Evolutionary conservation across 352 stramenopile species (phyloP).

Genomic region (Globisporangium recalcitrans): DNA sequence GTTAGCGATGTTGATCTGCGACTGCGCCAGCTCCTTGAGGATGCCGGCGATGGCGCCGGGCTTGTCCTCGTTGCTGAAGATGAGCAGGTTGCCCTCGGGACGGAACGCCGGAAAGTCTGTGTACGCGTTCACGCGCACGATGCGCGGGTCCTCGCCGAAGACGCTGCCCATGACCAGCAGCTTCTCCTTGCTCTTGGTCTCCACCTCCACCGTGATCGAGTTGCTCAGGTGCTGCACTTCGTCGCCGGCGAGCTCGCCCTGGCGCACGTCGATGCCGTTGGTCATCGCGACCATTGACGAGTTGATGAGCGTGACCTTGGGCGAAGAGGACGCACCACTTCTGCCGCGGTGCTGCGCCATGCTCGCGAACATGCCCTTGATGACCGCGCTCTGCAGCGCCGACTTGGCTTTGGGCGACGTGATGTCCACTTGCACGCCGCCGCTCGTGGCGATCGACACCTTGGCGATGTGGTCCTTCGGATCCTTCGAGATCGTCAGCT

Average conservation of each 20-base stretch:
- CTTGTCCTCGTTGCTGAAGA: constrained; percentile 83
- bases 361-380: constrained; percentile 71
- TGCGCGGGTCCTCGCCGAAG: constrained; percentile 74
- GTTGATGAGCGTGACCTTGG: constrained; percentile 58
- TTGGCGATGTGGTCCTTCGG: constrained; percentile 62
- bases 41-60: constrained; percentile 74
- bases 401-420: constrained; percentile 67
- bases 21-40: constrained; percentile 54
- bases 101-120: constrained; percentile 82
- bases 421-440: constrained; percentile 71
- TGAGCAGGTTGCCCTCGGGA: constrained; percentile 66
- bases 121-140: constrained; percentile 81
- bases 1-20: constrained; percentile 84
- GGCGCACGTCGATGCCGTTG: constrained; percentile 72
- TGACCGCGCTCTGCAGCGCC: constrained; percentile 61
- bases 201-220: constrained; percentile 62
- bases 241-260: constrained; percentile 45
- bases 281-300: constrained; percentile 63
- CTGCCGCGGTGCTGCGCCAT: constrained; percentile 33
- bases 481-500: constrained; percentile 57
- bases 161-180: constrained; percentile 74
- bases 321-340: neutral
- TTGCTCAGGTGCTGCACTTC: constrained; percentile 72
- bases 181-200: constrained; percentile 50
- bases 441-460: constrained; percentile 55